Evolutionary conservation across 352 stramenopile species (phyloP).

Genomic region (Globisporangium radiosum): DNA sequence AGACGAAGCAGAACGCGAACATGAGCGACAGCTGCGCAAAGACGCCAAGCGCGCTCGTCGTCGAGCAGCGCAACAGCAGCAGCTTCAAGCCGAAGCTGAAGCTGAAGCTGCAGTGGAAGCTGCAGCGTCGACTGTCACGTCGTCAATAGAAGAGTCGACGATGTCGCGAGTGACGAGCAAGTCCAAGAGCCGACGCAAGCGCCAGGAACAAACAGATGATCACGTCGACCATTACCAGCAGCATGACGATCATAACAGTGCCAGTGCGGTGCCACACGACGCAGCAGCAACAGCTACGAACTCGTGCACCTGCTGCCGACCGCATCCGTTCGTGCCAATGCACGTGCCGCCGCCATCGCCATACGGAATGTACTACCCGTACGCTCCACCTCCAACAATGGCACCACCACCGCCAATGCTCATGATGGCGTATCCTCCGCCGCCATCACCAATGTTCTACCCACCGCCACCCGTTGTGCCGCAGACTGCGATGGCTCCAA

Average conservation of each 20-base stretch:
- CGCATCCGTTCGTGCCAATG: conserved; percentile 28
- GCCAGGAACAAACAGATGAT: neutral
- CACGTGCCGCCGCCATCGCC: conserved; percentile 21
- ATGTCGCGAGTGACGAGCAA: too few relatives aligned
- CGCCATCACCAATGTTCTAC: conserved; percentile 13
- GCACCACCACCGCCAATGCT: conserved; percentile 5
- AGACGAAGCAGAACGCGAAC: neutral
- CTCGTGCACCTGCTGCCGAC: conserved; percentile 19
- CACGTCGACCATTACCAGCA: neutral
- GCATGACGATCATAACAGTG: too few relatives aligned
- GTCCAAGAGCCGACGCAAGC: neutral
- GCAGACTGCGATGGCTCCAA: conserved; percentile 10
- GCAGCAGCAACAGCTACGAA: neutral
- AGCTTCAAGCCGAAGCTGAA: conserved; percentile 16
- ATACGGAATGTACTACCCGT: conserved; percentile 16
- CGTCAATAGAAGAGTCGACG: too few relatives aligned
- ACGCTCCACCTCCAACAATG: neutral
- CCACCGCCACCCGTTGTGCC: conserved; percentile 8
- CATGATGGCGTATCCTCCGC: conserved; percentile 12
- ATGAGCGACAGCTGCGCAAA: neutral
- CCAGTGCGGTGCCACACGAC: too few relatives aligned
- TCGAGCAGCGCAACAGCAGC: neutral
- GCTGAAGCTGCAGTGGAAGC: conserved; percentile 14
- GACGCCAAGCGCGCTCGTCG: conserved; percentile 1
- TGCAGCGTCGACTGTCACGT: neutral